Evolutionary conservation across 169 alveolate species (phyloP).

Genomic region (Plasmodium relictum): DNA sequence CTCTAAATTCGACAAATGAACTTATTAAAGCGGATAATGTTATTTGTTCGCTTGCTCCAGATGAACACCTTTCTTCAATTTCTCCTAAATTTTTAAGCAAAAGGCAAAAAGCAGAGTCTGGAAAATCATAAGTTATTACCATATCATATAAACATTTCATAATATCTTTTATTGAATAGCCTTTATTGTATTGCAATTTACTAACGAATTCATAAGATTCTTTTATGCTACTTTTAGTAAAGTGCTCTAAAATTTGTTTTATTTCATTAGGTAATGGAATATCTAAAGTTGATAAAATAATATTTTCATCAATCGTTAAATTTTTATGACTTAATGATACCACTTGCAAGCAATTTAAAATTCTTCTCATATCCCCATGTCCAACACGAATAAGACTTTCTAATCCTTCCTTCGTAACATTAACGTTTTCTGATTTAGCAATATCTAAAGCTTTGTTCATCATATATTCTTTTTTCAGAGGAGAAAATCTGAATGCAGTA

Average conservation of each 20-base stretch:
- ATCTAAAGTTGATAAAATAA: constrained; percentile 92
- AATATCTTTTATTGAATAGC: constrained; percentile 93
- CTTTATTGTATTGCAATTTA: constrained; percentile 85
- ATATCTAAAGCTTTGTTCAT: constrained; percentile 89
- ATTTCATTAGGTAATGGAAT: constrained; percentile 91
- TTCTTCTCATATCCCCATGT: constrained; percentile 99
- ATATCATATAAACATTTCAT: constrained; percentile 88
- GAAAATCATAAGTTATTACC: constrained; percentile 86
- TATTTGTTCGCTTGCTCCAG: constrained; percentile 89
- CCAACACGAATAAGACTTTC: constrained; percentile 93
- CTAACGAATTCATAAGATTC: constrained; percentile 86
- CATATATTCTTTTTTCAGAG: constrained; percentile 89
- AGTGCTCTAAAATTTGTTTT: constrained; percentile 82
- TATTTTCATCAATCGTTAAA: constrained; percentile 83
- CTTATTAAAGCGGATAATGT: constrained; percentile 89
- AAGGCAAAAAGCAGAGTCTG: constrained; percentile 87
- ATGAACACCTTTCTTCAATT: constrained; percentile 89
- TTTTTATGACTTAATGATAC: constrained; percentile 86
- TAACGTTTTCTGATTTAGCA: constrained; percentile 90
- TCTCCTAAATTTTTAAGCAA: constrained; percentile 88
- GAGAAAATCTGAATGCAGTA: constrained; percentile 96
- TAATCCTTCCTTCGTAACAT: constrained; percentile 88
- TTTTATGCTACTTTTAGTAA: constrained; percentile 85
- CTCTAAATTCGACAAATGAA: constrained; percentile 88
- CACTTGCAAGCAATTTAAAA: constrained; percentile 95